phyloP scores from a whole-genome alignment of 306 rosid genomes.

The Glycine tomentella region DNA sequence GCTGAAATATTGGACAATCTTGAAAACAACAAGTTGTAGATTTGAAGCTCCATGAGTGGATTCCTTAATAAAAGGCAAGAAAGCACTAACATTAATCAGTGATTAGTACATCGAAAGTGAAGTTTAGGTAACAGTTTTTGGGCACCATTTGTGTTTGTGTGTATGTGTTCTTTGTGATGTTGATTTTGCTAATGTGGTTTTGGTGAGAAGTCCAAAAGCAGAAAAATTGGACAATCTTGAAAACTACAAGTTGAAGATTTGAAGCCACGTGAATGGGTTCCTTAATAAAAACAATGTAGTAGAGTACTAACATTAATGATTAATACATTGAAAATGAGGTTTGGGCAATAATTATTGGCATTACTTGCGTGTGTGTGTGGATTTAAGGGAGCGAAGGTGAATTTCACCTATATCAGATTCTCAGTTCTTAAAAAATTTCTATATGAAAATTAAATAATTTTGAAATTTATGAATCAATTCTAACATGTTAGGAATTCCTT shows the following conservation, averaged over 20 bases:
- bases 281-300: neutral
- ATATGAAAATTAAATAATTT: neutral
- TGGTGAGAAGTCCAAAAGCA: conserved; percentile 24
- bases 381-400: neutral
- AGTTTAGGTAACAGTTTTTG: neutral
- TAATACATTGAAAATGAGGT: neutral
- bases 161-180: neutral
- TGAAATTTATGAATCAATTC: neutral
- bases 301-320: neutral
- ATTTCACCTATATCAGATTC: neutral
- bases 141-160: neutral
- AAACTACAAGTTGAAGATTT: conserved; percentile 9
- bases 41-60: neutral
- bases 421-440: neutral
- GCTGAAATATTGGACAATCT: conserved; percentile 4
- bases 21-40: neutral
- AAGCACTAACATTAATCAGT: neutral
- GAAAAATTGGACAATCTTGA: conserved; percentile 20
- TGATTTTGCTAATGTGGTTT: neutral
- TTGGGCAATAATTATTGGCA: neutral
- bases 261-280: neutral
- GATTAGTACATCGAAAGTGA: neutral
- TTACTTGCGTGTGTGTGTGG: neutral
- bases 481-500: neutral
- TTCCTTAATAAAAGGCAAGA: neutral